phyloP scores from a whole-genome alignment of 805 yeast genomes.

The Clavispora phyllophila region DNA sequence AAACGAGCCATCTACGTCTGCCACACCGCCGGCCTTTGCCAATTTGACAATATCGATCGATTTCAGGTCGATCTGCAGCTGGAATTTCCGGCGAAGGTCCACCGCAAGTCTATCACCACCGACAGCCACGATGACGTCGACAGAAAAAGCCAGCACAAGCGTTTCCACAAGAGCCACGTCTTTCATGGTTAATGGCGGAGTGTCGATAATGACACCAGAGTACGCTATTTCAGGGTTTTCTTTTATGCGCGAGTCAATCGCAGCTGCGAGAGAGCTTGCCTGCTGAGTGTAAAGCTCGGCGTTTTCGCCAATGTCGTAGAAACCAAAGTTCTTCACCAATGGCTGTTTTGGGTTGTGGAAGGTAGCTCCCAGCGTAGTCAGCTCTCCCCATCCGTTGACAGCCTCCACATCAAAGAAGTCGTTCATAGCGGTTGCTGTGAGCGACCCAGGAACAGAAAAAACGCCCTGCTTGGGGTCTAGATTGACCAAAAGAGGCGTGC shows the following conservation, averaged over 20 bases:
- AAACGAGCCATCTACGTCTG: slow-evolving; percentile 65
- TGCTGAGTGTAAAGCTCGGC: slow-evolving; percentile 48
- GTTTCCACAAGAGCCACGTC: slow-evolving; percentile 49
- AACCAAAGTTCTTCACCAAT: slow-evolving; percentile 74
- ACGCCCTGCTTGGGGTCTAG: slow-evolving; percentile 71
- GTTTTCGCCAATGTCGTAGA: slow-evolving; percentile 55
- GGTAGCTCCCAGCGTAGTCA: slow-evolving; percentile 68
- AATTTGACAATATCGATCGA: slow-evolving; percentile 52
- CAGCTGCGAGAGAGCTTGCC: slow-evolving; percentile 45
- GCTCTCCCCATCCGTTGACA: slow-evolving; percentile 68
- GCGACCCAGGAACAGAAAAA: slow-evolving; percentile 73
- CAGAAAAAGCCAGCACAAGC: slow-evolving; percentile 54
- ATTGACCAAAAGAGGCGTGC: slow-evolving; percentile 68
- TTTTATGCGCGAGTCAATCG: slow-evolving; percentile 43
- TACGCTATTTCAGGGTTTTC: slow-evolving; percentile 42
- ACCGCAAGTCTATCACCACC: slow-evolving; percentile 69
- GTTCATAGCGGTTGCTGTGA: slow-evolving; percentile 79
- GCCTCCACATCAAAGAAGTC: slow-evolving; percentile 74
- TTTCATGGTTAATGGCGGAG: slow-evolving; percentile 57
- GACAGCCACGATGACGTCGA: slow-evolving; percentile 60
- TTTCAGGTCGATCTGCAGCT: slow-evolving; percentile 23
- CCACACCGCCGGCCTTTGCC: slow-evolving; percentile 70
- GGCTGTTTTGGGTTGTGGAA: slow-evolving; percentile 85
- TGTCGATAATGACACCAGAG: slow-evolving; percentile 67
- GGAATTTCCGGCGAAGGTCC: slow-evolving; percentile 53